Percentiles rank a stretch among this genome's conserved stretches.
Conservation (phyloP, 495 filamentous ascomycete genomes). For the Podospora australis region DNA sequence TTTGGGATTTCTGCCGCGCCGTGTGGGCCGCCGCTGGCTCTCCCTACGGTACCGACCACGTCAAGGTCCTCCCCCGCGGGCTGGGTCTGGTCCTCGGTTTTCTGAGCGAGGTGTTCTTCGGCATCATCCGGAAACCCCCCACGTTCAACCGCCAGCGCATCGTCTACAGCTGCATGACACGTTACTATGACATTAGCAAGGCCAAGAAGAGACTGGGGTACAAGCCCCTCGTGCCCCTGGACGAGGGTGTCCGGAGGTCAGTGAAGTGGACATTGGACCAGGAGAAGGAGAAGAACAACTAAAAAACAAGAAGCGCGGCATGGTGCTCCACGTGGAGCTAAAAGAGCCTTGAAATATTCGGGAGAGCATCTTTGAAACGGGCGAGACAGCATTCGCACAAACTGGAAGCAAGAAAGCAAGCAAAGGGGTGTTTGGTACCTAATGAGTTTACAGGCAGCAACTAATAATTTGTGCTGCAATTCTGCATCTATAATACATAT, state of each 20-base stretch:
- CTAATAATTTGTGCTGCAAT: too few species aligned
- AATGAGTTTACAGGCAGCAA: too few species aligned
- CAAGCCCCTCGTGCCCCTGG: slow-evolving; percentile 60
- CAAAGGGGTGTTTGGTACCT: too few species aligned
- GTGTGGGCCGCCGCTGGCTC: slow-evolving; percentile 70
- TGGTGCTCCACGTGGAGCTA: too few species aligned
- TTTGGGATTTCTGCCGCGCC: slow-evolving; percentile 85
- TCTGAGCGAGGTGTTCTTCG: slow-evolving; percentile 61
- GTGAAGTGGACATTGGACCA: slow-evolving; percentile 61
- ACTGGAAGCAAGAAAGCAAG: too few species aligned
- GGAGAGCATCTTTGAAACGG: too few species aligned
- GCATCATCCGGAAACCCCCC: slow-evolving; percentile 63
- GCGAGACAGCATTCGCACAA: too few species aligned
- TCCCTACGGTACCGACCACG: slow-evolving; percentile 55
- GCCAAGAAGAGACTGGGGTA: slow-evolving; percentile 75
- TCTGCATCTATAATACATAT: too few species aligned
- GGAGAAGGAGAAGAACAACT: slow-evolving; percentile 24
- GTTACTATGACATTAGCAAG: slow-evolving; percentile 82
- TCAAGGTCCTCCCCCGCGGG: slow-evolving; percentile 61
- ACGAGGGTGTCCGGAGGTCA: slow-evolving; percentile 66
- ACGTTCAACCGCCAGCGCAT: slow-evolving; percentile 70
- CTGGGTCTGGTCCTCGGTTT: slow-evolving; percentile 60
- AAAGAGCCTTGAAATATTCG: too few species aligned
- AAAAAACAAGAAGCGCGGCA: neutral
- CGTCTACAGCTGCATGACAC: slow-evolving; percentile 71